Conservation (phyloP, 768 basidiomycete genomes). For the Porphyrellus cyaneotinctus region DNA sequence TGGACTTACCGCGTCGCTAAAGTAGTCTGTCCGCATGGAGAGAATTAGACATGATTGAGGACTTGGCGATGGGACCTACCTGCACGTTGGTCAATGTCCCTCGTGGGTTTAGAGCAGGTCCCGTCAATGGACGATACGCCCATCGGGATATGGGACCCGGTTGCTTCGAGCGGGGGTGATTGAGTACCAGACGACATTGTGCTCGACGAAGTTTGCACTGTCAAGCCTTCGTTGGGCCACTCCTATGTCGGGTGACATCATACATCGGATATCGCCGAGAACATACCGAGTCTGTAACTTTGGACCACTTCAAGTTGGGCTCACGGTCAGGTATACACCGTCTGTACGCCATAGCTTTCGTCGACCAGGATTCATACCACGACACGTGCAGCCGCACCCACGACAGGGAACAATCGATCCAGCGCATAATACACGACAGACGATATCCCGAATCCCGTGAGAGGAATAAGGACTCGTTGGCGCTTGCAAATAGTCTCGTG, state of each 20-base stretch:
- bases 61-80: conserved; percentile 28
- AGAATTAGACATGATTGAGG: neutral
- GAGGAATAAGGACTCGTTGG: conserved; percentile 22
- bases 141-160: conserved; percentile 45
- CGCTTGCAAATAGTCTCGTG: too few relatives aligned
- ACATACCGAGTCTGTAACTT: conserved; percentile 10
- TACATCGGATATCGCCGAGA: conserved; percentile 20
- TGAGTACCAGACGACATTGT: conserved; percentile 40
- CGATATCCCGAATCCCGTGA: conserved; percentile 77
- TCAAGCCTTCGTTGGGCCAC: too few relatives aligned
- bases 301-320: too few relatives aligned
- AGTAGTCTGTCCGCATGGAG: conserved; percentile 21
- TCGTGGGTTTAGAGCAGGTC: conserved; percentile 32
- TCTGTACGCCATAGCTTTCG: neutral
- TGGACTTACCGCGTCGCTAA: conserved; percentile 26
- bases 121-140: conserved; percentile 44
- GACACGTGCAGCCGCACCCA: conserved; percentile 49
- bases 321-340: too few relatives aligned
- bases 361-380: conserved; percentile 9
- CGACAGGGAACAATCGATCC: conserved; percentile 58
- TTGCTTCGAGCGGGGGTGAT: conserved; percentile 53
- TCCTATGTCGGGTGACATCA: conserved; percentile 25
- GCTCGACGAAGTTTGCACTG: neutral
- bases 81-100: conserved; percentile 44
- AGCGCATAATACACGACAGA: conserved; percentile 57